Conservation (phyloP, 1,284 basidiomycete species). For the Ganoderma leucocontextum region DNA sequence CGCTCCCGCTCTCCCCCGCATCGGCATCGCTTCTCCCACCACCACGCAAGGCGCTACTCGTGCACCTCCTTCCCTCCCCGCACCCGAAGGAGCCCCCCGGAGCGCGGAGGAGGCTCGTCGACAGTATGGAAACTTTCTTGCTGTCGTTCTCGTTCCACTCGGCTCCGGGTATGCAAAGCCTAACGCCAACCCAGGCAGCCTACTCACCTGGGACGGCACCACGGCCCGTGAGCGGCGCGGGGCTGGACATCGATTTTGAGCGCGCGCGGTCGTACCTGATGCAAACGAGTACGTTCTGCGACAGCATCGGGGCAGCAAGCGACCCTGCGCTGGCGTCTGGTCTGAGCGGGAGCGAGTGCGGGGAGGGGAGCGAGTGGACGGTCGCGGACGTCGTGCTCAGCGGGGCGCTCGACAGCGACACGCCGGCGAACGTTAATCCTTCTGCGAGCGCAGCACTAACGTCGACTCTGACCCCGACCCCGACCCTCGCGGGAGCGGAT, state of each 20-base stretch:
- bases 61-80: constrained; percentile 43
- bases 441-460: not conserved
- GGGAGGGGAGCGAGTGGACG: constrained; percentile 39
- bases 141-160: constrained; percentile 43
- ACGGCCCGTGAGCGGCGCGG: constrained; percentile 31
- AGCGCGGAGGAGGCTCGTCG: constrained; percentile 41
- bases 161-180: not conserved
- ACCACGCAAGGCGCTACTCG: constrained; percentile 38
- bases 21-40: constrained; percentile 28
- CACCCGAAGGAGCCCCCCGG: constrained; percentile 27
- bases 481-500: constrained; percentile 3
- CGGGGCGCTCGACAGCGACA: constrained; percentile 44
- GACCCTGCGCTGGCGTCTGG: constrained; percentile 27
- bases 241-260: constrained; percentile 41
- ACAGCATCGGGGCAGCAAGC: constrained; percentile 29
- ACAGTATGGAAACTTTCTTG: constrained; percentile 48
- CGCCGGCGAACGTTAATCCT: not conserved
- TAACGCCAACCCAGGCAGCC: not conserved
- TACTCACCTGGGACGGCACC: not conserved
- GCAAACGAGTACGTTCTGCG: constrained; percentile 41
- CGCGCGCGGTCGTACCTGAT: constrained; percentile 47
- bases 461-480: not conserved
- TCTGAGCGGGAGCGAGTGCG: constrained; percentile 36
- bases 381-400: constrained; percentile 48
- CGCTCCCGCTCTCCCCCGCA: constrained; percentile 14